phyloP scores from a whole-genome alignment of 2,329 filamentous ascomycete species.

The Phyllosticta ampelicida region DNA sequence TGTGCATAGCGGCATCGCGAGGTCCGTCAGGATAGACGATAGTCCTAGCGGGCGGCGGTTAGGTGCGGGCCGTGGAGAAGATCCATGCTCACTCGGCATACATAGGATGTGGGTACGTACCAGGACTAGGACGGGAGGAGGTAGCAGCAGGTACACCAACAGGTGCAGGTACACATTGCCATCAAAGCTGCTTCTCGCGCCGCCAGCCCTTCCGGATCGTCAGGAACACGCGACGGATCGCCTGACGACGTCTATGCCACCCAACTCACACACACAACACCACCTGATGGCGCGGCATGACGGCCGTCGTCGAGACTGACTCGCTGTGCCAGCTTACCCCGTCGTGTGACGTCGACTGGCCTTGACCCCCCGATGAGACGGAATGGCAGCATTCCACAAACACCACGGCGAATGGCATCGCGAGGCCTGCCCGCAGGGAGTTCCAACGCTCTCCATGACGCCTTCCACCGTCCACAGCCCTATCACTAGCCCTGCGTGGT shows the following conservation, averaged over 20 bases:
- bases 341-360: conserved; percentile 7
- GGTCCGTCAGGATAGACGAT: too few relatives aligned
- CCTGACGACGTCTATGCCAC: not conserved
- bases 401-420: not conserved
- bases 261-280: not conserved
- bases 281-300: not conserved
- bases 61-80: too few relatives aligned
- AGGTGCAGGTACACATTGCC: not conserved
- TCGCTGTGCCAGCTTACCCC: not conserved
- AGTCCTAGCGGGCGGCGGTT: too few relatives aligned
- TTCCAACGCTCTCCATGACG: not conserved
- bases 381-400: not conserved
- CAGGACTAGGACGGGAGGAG: too few relatives aligned
- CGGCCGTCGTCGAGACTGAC: not conserved
- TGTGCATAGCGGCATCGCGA: too few relatives aligned
- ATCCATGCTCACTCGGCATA: too few relatives aligned
- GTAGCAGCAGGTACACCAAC: too few relatives aligned
- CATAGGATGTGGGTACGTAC: too few relatives aligned
- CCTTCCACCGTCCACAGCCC: not conserved
- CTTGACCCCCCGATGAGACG: not conserved
- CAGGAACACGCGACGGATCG: conserved; percentile 6
- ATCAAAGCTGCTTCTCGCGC: not conserved
- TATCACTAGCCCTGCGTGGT: not conserved
- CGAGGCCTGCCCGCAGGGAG: too few relatives aligned
- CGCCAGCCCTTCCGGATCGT: not conserved